Conservation (phyloP, 768 basidiomycete species). For the Trametes punicea region DNA sequence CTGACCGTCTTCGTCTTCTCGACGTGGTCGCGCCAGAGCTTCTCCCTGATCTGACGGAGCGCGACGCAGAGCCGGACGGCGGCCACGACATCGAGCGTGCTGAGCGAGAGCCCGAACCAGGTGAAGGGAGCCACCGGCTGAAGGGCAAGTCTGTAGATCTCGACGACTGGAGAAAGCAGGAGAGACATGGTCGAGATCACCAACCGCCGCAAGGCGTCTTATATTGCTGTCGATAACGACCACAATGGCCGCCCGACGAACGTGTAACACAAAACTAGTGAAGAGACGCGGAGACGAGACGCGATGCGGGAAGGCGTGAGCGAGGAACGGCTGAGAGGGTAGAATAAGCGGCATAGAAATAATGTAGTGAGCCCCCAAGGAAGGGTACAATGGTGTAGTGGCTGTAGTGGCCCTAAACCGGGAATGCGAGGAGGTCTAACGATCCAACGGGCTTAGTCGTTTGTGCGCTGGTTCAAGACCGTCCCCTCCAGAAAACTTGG, state of each 20-base stretch:
- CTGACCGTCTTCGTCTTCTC: conserved; percentile 20
- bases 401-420: conserved; percentile 79
- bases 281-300: not conserved
- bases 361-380: not conserved
- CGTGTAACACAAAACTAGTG: too few relatives aligned
- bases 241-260: not conserved
- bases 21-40: conserved; percentile 42
- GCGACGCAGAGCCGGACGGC: conserved; percentile 66
- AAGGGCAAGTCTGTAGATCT: conserved; percentile 50
- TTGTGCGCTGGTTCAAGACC: conserved; percentile 92
- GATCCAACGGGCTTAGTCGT: conserved; percentile 53
- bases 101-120: conserved; percentile 59
- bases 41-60: conserved; percentile 64
- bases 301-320: not conserved
- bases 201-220: not conserved
- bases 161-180: conserved; percentile 40
- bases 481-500: conserved; percentile 96
- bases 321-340: too few relatives aligned
- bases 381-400: conserved; percentile 51
- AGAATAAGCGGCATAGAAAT: not conserved
- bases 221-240: not conserved
- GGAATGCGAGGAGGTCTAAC: conserved; percentile 71
- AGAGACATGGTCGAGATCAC: conserved; percentile 30
- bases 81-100: conserved; percentile 64
- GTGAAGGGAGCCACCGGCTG: conserved; percentile 62